phyloP scores from a whole-genome alignment of 139 green algal genomes.

The Diplosphaera chodatii region DNA sequence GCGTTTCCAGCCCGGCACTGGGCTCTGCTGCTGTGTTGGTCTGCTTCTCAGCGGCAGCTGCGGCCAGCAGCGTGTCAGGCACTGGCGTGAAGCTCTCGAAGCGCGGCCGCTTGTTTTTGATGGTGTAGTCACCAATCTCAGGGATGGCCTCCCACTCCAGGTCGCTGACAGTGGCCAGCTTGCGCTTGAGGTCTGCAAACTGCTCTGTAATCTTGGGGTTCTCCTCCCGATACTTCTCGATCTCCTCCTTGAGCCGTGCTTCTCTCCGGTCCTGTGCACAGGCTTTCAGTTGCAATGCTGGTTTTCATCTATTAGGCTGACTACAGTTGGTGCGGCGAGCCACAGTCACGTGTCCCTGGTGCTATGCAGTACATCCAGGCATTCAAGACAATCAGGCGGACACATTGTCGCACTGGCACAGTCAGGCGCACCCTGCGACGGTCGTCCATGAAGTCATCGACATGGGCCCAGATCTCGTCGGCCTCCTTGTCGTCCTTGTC shows the following conservation, averaged over 20 bases:
- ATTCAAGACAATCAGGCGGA: too few species aligned
- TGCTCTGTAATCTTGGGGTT: constrained; percentile 99
- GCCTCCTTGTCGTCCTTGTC: constrained; percentile 89
- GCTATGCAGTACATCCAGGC: too few species aligned
- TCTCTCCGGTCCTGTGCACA: constrained; percentile 56
- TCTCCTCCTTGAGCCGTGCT: constrained; percentile 81
- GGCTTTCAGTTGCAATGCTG: too few species aligned
- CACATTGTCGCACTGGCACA: too few species aligned
- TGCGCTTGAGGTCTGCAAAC: constrained; percentile 95
- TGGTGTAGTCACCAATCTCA: constrained; percentile 96
- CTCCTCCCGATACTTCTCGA: constrained; percentile 85
- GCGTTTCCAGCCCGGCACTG: constrained; percentile 26
- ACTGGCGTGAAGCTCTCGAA: constrained; percentile 79
- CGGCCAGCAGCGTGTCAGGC: constrained; percentile 85
- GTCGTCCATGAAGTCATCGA: constrained; percentile 92
- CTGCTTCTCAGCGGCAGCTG: constrained; percentile 61
- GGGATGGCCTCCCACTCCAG: constrained; percentile 89
- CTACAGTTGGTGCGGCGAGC: too few species aligned
- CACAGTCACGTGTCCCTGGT: too few species aligned
- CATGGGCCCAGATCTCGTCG: constrained; percentile 88
- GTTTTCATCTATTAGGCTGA: too few species aligned
- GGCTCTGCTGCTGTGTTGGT: constrained; percentile 32
- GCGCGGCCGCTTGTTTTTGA: constrained; percentile 69
- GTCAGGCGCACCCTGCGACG: constrained; percentile 20
- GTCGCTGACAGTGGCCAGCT: constrained; percentile 65